Evolutionary conservation across 345 rosid species (phyloP), one percentile per base, ranked within the genome.

Genomic region (Brassica cretica): DNA sequence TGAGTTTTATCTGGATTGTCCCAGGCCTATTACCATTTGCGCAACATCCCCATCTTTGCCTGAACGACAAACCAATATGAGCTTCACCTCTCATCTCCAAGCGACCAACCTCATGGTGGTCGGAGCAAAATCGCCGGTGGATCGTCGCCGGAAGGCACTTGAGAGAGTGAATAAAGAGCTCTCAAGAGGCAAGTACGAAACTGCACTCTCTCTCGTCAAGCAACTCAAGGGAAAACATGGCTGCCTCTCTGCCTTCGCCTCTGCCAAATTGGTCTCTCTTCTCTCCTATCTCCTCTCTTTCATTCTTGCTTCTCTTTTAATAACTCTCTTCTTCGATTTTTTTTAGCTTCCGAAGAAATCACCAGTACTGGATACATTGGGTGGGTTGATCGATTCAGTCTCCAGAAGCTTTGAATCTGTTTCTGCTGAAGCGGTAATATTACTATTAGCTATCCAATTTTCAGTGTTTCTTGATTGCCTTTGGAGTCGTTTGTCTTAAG

Each of bases 161-260:
- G 76, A 79, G 64, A 84, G 86, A 77, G 77, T 85, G 16, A 84
- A 76, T 66, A 84, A 76, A 65, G 88, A 86, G 81, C 87, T 87
- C 29, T 71, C 80, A 0, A 86, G 76, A 69, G 79, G 89, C 32
- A 81, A 85, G 74, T 80, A 77, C 72, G 75, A 66, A 60, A 49
- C 56, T 8, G 91, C 91, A 16, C 70, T 87, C 30, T 75, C 86
- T 53, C 80, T 82, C 7, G 86, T 84, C 66, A 85, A 86, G 78
- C 88, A 85, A 79, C 70, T 84, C 41, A 87, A 70, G 33, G 69
- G 84, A 19, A 82, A 85, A 75, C 85, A 82, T 72, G 76, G 84
- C 5, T 80, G 77, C 66, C 83, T 88, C 39, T 78, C 86, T 35
- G 80, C 85, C 76, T 87, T 88, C 61, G 91, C 87, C 73, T 69